Base-by-base conservation (phyloP, 495 filamentous ascomycete genomes). In the Penicillium atrosanguineum region DNA sequence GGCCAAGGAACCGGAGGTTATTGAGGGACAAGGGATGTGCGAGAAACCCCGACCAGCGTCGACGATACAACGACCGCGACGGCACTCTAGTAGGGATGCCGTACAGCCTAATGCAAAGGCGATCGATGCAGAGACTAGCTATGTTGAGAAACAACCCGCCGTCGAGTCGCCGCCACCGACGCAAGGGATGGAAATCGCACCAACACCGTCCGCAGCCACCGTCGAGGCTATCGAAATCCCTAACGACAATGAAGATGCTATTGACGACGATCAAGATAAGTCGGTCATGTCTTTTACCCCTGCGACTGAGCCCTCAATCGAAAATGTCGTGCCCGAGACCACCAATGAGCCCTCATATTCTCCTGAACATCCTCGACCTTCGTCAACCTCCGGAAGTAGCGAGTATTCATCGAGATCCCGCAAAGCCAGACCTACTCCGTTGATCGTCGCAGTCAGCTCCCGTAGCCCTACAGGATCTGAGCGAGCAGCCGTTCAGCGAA, bases 401-500 rank as follows among this genome's bases (percentile, higher is more conserved):
- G 67, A 61, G 44, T 46, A 45, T 14, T 76, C 72, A 14, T 59
- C 68, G 39, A 49, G 48, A 31, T 69, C 70, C 21, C 66, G 68
- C 31, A 63, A 57, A 31, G 56, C 57, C 37, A 63, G 53, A 29
- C 63, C 70, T 12, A 67, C 53, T 44, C 64, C 71, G 11, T 57
- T 70, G 41, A 47, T 60, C 12, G 49, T 67, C 25, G 49, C 60
- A 8, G 44, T 45, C 36, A 56, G 56, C 18, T 64, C 61, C 51
- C 64, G 49, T 59, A 67, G 52, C 52, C 59, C 53, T 55, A 55
- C 60, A 41, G 58, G 48, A 18, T 57, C 57, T 15, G 76, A 83
- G 54, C 75, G 78, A 48, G 79, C 77, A 20, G 71, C 75, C 19
- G 78, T 82, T 25, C 80, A 82, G 58, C 71, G 80, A 29, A 64